These are phyloP conservation scores for Paramecium caudatum DNA, from an alignment of 73 alveolate species.

Conservation along the genomic window DNA sequence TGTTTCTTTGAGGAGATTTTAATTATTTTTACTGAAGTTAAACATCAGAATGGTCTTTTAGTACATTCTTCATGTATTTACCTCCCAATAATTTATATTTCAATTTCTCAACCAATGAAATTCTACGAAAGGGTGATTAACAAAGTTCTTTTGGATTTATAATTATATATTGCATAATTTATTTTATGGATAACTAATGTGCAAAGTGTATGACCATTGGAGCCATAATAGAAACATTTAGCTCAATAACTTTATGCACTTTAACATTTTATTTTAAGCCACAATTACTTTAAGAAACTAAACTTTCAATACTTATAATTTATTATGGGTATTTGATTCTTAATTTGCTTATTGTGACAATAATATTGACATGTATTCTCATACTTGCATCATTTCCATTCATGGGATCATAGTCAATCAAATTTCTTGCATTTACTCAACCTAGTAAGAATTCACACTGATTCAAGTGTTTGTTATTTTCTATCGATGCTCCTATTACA, in stretches of 20 bases:
- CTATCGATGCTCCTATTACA: conserved; percentile 38
- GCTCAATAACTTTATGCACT: conserved; percentile 6
- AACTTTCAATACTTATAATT: conserved; percentile 13
- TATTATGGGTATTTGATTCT: conserved; percentile 10
- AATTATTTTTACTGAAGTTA: background rate
- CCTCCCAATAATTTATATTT: background rate
- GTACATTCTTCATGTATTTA: background rate
- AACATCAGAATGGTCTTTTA: background rate
- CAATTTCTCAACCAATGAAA: background rate
- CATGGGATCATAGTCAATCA: conserved; percentile 4
- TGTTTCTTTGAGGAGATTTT: conserved; percentile 24
- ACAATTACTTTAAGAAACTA: conserved; percentile 15
- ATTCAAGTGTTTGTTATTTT: conserved; percentile 4
- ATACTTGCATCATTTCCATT: conserved; percentile 2
- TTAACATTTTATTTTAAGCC: conserved; percentile 1
- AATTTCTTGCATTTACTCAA: conserved; percentile 33
- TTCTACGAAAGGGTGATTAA: background rate
- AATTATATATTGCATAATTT: background rate
- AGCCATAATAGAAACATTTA: background rate
- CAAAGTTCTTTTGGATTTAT: background rate
- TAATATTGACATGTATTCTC: background rate
- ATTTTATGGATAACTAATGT: conserved; percentile 39
- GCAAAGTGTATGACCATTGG: conserved; percentile 37
- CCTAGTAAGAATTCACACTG: conserved; percentile 29
- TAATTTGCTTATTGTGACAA: conserved; percentile 2